Evolutionary conservation across 306 rosid genomes (phyloP).

Genomic region (Dryas octopetala): DNA sequence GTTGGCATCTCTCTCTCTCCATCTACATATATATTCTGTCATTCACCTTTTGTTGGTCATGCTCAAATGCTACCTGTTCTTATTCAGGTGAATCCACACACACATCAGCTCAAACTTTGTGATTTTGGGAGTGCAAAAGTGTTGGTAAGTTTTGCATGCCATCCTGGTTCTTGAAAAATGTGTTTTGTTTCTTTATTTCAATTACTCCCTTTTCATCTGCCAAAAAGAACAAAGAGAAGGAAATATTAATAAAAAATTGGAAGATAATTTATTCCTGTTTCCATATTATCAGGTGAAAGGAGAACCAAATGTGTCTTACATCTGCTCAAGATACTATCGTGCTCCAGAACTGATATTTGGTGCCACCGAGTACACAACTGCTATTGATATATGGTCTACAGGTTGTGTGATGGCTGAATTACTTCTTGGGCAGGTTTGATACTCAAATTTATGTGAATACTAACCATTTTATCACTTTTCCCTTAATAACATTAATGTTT

Average conservation of each 20-base stretch:
- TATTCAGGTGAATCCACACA: constrained; percentile 94
- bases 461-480: background rate
- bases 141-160: constrained; percentile 60
- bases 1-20: background rate
- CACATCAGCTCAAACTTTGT: constrained; percentile 95
- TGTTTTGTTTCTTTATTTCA: constrained; percentile 13
- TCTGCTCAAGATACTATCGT: constrained; percentile 97
- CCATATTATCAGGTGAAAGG: constrained; percentile 84
- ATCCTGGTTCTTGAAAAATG: constrained; percentile 22
- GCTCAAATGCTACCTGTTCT: constrained; percentile 34
- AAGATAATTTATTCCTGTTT: constrained; percentile 21
- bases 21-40: background rate
- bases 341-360: constrained; percentile 99
- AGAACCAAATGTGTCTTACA: constrained; percentile 97
- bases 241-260: background rate
- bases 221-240: background rate
- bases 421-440: constrained; percentile 86
- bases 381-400: constrained; percentile 98
- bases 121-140: constrained; percentile 99
- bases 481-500: constrained; percentile 11
- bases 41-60: constrained; percentile 2
- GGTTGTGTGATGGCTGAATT: constrained; percentile 99
- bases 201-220: background rate
- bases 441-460: constrained; percentile 18
- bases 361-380: constrained; percentile 96